Evolutionary conservation across 78 protist genomes (phyloP), one percentile per base, ranked within the genome.

Genomic region (Monosiga brevicollis): DNA sequence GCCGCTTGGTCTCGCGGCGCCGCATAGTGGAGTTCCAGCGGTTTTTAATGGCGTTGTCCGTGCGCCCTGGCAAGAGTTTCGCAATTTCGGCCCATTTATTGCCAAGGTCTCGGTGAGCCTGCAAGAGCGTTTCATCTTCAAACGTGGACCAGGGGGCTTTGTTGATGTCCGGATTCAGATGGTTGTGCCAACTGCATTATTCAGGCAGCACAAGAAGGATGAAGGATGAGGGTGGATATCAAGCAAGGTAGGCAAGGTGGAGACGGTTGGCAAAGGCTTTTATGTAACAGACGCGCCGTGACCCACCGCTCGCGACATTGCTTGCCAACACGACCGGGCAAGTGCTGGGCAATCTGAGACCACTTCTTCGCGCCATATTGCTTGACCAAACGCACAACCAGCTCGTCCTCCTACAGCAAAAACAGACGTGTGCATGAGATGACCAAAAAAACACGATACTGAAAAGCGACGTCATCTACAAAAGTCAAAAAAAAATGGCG

Each of bases 21-120:
- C 76, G 76, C 79, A 82, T 62, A 38, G 35, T 87, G 20, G 97
- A 95, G 79, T 95, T 94, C 95, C 96, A 95, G 81, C 85, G 97
- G 82, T 95, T 95, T 81, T 94, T 95, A 76, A 95, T 87, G 0
- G 94, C 96, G 79, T 95, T 95, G 86, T 93, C 96, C 35, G 97
- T 87, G 24, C 98, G 85, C 29, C 62, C 62, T 0, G 90, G 93
- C 10, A 95, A 87, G 29, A 22, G 70, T 35, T 88, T 87, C 39
- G 84, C 55, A 55, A 81, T 81, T 35, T 81, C 73, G 9, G 95
- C 92, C 98, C 98, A 95, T 62, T 86, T 86, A 82, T 92, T 94
- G 39, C 98, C 98, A 9, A 88, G 71, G 20, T 25, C 26, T 1
- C 42, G 76, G 71, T 94, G 97, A 40, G 72, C 81, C 42, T 89